phyloP scores from a whole-genome alignment of 345 rosid genomes.

The Rhodamnia argentea region DNA sequence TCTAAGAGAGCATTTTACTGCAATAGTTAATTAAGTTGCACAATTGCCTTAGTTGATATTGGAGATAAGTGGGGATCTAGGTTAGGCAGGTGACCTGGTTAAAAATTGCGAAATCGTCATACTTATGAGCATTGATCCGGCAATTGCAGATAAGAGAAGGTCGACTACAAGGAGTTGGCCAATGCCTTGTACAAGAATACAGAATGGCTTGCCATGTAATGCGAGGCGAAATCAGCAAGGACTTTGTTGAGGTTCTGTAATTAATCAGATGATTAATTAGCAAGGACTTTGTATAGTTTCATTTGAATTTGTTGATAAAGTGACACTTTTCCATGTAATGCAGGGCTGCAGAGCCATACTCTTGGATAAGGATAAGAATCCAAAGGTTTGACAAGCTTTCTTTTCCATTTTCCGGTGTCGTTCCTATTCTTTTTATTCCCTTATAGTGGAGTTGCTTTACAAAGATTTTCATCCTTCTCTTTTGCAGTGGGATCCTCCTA shows the following conservation, averaged over 20 bases:
- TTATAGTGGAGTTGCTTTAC: not conserved
- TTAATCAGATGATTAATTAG: not conserved
- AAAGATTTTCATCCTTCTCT: not conserved
- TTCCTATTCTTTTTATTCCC: not conserved
- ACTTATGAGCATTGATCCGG: not conserved
- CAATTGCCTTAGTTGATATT: not conserved
- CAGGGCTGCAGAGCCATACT: slow-evolving; percentile 96
- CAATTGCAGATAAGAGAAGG: slow-evolving; percentile 76
- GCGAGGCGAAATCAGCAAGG: slow-evolving; percentile 76
- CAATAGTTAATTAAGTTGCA: not conserved
- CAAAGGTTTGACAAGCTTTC: slow-evolving; percentile 37
- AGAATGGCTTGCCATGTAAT: slow-evolving; percentile 83
- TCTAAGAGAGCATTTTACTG: not conserved
- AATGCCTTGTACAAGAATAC: slow-evolving; percentile 69
- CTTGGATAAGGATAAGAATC: slow-evolving; percentile 74
- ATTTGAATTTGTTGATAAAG: not conserved
- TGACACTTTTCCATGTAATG: not conserved
- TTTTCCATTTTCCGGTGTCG: not conserved
- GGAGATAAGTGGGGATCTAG: not conserved
- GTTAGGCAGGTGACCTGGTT: not conserved
- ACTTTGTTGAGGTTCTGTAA: slow-evolving; percentile 66
- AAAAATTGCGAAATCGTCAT: not conserved
- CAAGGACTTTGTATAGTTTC: not conserved
- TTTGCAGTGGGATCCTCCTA: slow-evolving; percentile 64
- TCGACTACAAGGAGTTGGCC: slow-evolving; percentile 74